A percentile compares a stretch with the other conserved stretches of the same genome.
Conservation (phyloP, 1,139 yeast species). For the Yamadazyma kanchanaburiensis region DNA sequence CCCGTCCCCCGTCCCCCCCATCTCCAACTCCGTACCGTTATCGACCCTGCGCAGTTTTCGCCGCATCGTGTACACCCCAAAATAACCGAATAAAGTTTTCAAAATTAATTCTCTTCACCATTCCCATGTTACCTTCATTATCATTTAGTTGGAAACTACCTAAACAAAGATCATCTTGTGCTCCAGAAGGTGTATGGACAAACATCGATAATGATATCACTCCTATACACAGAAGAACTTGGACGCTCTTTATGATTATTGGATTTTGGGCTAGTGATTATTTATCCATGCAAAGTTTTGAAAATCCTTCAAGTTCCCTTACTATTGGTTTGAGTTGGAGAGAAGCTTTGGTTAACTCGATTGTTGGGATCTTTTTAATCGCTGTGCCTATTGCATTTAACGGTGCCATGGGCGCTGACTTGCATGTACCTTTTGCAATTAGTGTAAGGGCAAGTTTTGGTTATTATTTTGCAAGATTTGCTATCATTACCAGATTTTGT, state of each 20-base stretch:
- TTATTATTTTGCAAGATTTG: constrained; percentile 24
- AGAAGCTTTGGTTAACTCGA: constrained; percentile 24
- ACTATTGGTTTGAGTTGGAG: constrained; percentile 26
- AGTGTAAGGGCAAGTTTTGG: constrained; percentile 31
- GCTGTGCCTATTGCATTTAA: constrained; percentile 27
- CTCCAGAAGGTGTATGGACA: constrained; percentile 14
- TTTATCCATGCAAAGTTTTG: constrained; percentile 12
- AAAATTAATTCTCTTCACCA: no score
- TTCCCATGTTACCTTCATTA: background rate
- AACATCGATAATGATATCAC: constrained; percentile 14
- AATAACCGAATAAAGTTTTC: background rate
- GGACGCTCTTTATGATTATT: constrained; percentile 12
- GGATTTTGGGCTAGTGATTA: constrained; percentile 16
- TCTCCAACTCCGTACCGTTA: no score
- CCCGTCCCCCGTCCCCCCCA: no score
- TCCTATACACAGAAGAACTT: constrained; percentile 11
- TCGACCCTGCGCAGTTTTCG: no score
- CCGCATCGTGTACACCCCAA: no score
- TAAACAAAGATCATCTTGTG: constrained; percentile 13
- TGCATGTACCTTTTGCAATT: constrained; percentile 34
- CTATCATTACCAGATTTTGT: constrained; percentile 27
- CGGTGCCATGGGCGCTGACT: constrained; percentile 32
- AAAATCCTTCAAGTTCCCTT: constrained; percentile 11
- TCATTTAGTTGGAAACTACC: constrained; percentile 10
- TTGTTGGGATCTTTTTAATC: constrained; percentile 28